These are phyloP conservation scores for Pestalotiopsis sp. DNA, from an alignment of 2,329 filamentous ascomycete genomes.

Conservation along the genomic window DNA sequence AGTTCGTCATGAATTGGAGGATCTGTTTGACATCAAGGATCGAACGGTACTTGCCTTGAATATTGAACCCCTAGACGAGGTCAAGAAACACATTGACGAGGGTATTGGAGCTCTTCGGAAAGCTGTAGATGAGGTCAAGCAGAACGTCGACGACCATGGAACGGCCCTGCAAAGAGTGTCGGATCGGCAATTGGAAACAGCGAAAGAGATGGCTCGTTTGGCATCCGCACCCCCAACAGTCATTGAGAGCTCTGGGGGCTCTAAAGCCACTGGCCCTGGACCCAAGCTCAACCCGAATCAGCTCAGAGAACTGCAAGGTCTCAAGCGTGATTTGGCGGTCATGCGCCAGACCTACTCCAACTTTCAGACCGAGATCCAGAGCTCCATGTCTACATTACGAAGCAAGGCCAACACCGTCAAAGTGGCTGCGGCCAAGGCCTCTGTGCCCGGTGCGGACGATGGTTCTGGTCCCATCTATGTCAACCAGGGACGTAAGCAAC, in stretches of 20 bases:
- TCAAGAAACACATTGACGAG: conserved; percentile 95
- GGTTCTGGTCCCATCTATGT: conserved; percentile 87
- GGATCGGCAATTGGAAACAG: conserved; percentile 85
- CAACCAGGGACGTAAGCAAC: conserved; percentile 80
- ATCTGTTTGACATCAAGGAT: conserved; percentile 91
- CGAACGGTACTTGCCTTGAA: conserved; percentile 94
- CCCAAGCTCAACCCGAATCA: conserved; percentile 61
- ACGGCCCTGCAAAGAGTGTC: conserved; percentile 83
- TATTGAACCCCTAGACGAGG: conserved; percentile 89
- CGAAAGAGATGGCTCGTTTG: conserved; percentile 77
- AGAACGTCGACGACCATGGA: conserved; percentile 81
- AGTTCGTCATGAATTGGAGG: conserved; percentile 94
- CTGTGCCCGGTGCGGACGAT: conserved; percentile 71
- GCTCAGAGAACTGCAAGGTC: conserved; percentile 75
- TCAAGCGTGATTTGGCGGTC: conserved; percentile 87
- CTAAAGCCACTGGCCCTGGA: conserved; percentile 29
- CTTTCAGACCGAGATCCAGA: conserved; percentile 85
- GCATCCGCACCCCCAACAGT: conserved; percentile 48
- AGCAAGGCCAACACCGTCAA: conserved; percentile 83
- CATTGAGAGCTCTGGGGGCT: conserved; percentile 51
- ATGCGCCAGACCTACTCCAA: conserved; percentile 90
- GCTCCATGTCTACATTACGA: conserved; percentile 83
- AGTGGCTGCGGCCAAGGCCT: conserved; percentile 69
- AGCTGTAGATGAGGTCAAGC: conserved; percentile 84
- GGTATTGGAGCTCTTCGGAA: conserved; percentile 78